Conservation (phyloP, 768 basidiomycete genomes). For the Rubroboletus pulcherrimus region DNA sequence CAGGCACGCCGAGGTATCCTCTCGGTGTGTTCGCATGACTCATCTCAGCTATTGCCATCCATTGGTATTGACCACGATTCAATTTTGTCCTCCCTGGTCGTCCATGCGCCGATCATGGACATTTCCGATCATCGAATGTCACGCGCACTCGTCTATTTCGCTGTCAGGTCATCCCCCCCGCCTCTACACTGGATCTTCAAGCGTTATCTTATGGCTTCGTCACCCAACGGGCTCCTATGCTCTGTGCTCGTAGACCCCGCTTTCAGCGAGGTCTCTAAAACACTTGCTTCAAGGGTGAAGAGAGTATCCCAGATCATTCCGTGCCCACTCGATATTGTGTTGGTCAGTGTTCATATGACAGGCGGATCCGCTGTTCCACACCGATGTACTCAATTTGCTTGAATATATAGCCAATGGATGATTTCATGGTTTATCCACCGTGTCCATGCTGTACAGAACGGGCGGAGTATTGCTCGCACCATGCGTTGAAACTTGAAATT, state of each 20-base stretch:
- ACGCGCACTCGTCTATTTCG: constrained; percentile 27
- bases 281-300: constrained; percentile 14
- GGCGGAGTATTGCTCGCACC: constrained; percentile 24
- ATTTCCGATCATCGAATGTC: constrained; percentile 7
- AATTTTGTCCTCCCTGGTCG: constrained; percentile 39
- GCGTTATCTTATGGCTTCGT: constrained; percentile 20
- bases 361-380: constrained; percentile 14
- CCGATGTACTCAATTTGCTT: constrained; percentile 21
- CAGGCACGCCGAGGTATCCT: constrained; percentile 25
- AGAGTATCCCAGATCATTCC: constrained; percentile 3
- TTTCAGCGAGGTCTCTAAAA: constrained; percentile 10
- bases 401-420: constrained; percentile 47
- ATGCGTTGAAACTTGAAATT: constrained; percentile 38
- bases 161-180: constrained; percentile 19
- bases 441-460: constrained; percentile 27
- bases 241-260: constrained; percentile 19
- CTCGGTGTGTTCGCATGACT: background rate
- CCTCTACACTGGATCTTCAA: constrained; percentile 15
- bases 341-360: constrained; percentile 28
- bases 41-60: constrained; percentile 29
- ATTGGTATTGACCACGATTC: constrained; percentile 49
- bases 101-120: constrained; percentile 36
- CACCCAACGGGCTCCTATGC: constrained; percentile 8
- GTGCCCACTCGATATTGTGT: constrained; percentile 12
- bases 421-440: constrained; percentile 41